Conservation (phyloP, 768 basidiomycete genomes). For the Amanita pseudoporphyria region DNA sequence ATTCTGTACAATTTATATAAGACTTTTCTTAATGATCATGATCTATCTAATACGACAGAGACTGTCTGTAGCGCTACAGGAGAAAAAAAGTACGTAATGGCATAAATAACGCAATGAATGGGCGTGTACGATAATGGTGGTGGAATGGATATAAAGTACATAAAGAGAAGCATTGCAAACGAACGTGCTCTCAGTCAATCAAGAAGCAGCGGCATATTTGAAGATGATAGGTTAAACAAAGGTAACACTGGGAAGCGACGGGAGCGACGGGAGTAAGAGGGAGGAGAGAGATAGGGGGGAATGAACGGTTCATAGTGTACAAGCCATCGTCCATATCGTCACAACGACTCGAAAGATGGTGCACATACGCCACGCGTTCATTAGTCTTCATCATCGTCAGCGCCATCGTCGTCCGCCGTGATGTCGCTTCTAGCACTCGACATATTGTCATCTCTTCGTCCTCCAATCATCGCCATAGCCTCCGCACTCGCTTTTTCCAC, state of each 20-base stretch:
- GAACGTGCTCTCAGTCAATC: background rate
- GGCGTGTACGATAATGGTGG: background rate
- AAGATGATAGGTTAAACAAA: background rate
- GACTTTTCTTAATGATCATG: background rate
- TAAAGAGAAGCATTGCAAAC: background rate
- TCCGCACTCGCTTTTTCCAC: background rate
- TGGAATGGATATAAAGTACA: no score
- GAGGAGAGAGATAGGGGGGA: background rate
- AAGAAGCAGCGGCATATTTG: background rate
- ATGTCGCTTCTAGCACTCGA: background rate
- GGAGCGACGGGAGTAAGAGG: background rate
- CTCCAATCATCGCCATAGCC: background rate
- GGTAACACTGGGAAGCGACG: background rate
- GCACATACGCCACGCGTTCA: no score
- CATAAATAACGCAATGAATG: no score
- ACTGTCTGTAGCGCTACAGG: background rate
- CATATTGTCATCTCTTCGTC: background rate
- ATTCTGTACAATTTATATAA: no score
- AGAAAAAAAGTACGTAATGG: background rate
- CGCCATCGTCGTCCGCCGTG: background rate
- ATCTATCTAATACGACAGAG: background rate
- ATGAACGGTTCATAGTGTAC: no score
- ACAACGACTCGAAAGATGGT: no score
- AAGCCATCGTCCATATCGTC: no score
- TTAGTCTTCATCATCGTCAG: conserved; percentile 2